Percentiles rank a stretch among this genome's conserved stretches.
phyloP scores from a whole-genome alignment of 1,284 basidiomycete species.

The Xerocomus minutiporus region DNA sequence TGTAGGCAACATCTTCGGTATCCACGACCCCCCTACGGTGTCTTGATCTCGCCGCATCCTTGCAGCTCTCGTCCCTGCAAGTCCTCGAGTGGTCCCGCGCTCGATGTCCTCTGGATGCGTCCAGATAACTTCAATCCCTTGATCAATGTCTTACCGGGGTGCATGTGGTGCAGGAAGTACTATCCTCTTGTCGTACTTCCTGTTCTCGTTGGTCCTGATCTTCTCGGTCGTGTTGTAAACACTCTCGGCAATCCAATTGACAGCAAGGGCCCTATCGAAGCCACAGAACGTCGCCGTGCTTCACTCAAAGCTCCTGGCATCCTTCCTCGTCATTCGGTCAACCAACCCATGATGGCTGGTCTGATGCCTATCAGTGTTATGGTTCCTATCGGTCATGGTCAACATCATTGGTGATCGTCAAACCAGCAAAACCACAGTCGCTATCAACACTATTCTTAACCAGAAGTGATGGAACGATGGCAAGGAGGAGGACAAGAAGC shows the following conservation, averaged over 20 bases:
- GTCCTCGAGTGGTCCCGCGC: too few species aligned
- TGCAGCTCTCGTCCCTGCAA: too few species aligned
- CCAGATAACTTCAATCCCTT: neutral
- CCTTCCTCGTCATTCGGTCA: slow-evolving; percentile 97
- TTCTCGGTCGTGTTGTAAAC: slow-evolving; percentile 98
- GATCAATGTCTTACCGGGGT: neutral
- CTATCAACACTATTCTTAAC: slow-evolving; percentile 99
- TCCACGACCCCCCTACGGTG: too few species aligned
- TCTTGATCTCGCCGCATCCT: too few species aligned
- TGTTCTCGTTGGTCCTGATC: slow-evolving; percentile 93
- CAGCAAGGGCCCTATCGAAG: slow-evolving; percentile 96
- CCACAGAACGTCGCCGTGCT: slow-evolving; percentile 90
- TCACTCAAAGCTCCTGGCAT: slow-evolving; percentile 99
- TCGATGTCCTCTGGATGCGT: neutral
- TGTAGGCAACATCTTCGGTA: too few species aligned
- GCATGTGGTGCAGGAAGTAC: neutral
- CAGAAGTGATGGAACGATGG: slow-evolving; percentile 99
- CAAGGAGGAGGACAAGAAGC: slow-evolving; percentile 93
- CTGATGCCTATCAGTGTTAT: slow-evolving; percentile 99
- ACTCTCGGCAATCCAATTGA: slow-evolving; percentile 99
- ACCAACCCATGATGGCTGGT: slow-evolving; percentile 99
- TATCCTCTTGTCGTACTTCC: neutral
- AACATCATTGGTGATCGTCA: slow-evolving; percentile 99
- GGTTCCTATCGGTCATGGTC: slow-evolving; percentile 99
- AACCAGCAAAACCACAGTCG: slow-evolving; percentile 98